Conservation (phyloP, 1,284 basidiomycete species). For the Rhodotorula sp. region DNA sequence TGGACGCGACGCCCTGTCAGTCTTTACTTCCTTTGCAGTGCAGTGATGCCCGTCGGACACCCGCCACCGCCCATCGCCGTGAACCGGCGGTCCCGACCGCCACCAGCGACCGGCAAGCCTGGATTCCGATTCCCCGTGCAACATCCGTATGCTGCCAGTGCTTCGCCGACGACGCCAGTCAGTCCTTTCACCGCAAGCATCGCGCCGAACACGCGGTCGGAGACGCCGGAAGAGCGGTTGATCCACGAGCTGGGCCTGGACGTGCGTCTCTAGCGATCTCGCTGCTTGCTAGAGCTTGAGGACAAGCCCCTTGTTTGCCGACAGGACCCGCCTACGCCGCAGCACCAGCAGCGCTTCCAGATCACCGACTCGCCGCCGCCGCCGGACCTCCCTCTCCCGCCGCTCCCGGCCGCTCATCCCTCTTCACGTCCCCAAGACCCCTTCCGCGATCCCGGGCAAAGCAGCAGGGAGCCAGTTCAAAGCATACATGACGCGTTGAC, state of each 20-base stretch:
- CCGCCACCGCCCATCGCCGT: no score
- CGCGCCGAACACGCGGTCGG: no score
- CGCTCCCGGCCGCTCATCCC: neutral
- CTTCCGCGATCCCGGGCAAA: neutral
- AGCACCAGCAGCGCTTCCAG: no score
- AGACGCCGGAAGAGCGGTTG: neutral
- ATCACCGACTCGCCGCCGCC: neutral
- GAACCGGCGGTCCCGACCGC: neutral
- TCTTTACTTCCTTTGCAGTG: no score
- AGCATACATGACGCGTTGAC: no score
- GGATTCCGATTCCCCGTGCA: neutral
- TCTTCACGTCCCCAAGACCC: neutral
- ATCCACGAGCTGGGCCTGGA: neutral
- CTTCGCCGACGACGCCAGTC: neutral
- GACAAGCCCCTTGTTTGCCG: no score
- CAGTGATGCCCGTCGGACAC: no score
- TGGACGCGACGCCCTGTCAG: no score
- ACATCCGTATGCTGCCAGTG: slow-evolving; percentile 1
- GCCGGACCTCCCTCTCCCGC: no score
- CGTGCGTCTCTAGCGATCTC: neutral
- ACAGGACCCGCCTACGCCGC: neutral
- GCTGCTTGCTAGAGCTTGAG: rapidly evolving
- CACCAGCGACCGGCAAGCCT: neutral
- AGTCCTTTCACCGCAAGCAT: neutral
- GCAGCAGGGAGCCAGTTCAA: no score